Evolutionary conservation across 495 filamentous ascomycete species (phyloP).

Genomic region (Neurospora sp.): DNA sequence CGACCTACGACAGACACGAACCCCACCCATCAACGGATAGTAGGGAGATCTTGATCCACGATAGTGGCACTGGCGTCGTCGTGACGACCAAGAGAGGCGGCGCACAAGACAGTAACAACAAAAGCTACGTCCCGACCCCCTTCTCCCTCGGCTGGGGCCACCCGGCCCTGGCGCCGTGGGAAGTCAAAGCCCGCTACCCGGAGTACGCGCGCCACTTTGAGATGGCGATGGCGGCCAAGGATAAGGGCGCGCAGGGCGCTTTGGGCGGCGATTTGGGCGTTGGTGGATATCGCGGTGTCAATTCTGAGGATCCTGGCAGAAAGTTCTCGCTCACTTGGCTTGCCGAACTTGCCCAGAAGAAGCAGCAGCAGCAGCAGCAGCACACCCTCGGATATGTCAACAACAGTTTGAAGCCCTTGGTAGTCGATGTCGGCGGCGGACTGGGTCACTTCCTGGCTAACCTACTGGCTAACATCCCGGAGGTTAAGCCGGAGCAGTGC

Average conservation of each 20-base stretch:
- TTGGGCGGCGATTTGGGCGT: constrained; percentile 11
- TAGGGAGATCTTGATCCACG: not conserved
- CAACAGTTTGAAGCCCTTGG: constrained; percentile 2
- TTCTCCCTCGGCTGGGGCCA: constrained; percentile 21
- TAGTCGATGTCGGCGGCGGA: constrained; percentile 44
- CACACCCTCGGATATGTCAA: too few species aligned
- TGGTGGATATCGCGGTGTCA: not conserved
- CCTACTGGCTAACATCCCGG: constrained; percentile 23
- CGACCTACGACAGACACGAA: constrained; percentile 11
- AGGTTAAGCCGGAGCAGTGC: constrained; percentile 19
- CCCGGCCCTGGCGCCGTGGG: constrained; percentile 18
- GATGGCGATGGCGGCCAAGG: constrained; percentile 10
- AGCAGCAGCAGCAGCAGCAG: not conserved
- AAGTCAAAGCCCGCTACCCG: constrained; percentile 19
- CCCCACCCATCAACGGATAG: not conserved
- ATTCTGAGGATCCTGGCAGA: not conserved
- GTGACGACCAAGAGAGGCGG: not conserved
- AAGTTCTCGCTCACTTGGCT: not conserved
- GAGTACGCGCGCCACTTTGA: constrained; percentile 12
- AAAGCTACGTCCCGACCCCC: constrained; percentile 4
- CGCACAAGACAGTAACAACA: not conserved
- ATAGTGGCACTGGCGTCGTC: not conserved
- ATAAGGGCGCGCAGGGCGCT: constrained; percentile 5
- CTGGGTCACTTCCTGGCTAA: constrained; percentile 35
- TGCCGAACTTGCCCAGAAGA: constrained; percentile 2